phyloP scores from a whole-genome alignment of 1,139 yeast species.

The Spathaspora sp. region DNA sequence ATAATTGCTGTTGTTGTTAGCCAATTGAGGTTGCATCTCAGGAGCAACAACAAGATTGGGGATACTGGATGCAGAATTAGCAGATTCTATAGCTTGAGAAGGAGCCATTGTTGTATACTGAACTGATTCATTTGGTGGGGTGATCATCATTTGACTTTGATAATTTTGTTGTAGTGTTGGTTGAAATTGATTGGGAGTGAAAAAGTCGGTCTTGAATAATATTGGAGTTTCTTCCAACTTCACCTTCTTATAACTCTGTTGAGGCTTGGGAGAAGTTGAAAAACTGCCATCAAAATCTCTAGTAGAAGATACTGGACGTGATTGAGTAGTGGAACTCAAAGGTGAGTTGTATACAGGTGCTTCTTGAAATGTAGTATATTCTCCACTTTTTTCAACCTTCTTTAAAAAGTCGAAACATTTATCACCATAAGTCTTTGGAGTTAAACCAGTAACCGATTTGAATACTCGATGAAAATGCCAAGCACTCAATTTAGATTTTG shows the following conservation, averaged over 20 bases:
- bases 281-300: background rate
- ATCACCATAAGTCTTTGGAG: constrained; percentile 89
- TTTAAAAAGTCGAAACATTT: constrained; percentile 75
- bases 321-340: constrained; percentile 5
- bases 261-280: background rate
- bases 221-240: constrained; percentile 5
- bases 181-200: background rate
- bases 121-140: constrained; percentile 11
- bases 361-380: constrained; percentile 14
- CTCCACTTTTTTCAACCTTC: constrained; percentile 24
- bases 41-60: constrained; percentile 7
- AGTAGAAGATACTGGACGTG: constrained; percentile 4
- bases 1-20: constrained; percentile 2
- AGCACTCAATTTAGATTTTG: constrained; percentile 80
- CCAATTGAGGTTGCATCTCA: constrained; percentile 7
- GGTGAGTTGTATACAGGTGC: constrained; percentile 3
- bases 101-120: constrained; percentile 3
- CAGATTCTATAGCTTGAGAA: constrained; percentile 1
- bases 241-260: background rate
- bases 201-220: constrained; percentile 5
- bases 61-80: constrained; percentile 1
- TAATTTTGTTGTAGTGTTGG: constrained; percentile 2
- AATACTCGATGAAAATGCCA: constrained; percentile 94
- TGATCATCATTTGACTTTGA: constrained; percentile 3
- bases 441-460: constrained; percentile 79